A percentile compares a stretch with the other conserved stretches of the same genome.
These are phyloP conservation scores for Albatrellus ellisii DNA, from an alignment of 768 basidiomycete species.

Conservation along the genomic window DNA sequence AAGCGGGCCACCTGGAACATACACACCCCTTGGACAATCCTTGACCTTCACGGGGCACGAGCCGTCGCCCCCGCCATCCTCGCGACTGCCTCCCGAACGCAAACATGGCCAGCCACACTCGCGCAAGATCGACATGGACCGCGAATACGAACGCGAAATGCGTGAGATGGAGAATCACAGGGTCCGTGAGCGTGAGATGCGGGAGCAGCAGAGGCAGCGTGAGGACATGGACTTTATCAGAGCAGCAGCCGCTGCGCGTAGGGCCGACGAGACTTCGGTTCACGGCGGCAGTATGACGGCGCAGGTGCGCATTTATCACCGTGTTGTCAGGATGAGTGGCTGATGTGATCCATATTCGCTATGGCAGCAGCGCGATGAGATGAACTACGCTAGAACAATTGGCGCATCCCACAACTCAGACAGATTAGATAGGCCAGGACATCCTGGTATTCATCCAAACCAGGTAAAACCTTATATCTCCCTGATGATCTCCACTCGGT, in stretches of 20 bases:
- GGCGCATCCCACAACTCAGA: too few relatives aligned
- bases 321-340: too few relatives aligned
- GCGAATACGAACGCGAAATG: constrained; percentile 7
- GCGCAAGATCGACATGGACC: constrained; percentile 19
- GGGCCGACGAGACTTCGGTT: constrained; percentile 6
- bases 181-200: constrained; percentile 14
- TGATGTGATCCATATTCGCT: too few relatives aligned
- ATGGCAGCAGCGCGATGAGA: too few relatives aligned
- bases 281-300: too few relatives aligned
- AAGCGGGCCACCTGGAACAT: constrained; percentile 15
- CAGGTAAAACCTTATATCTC: too few relatives aligned
- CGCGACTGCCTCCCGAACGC: background rate
- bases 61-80: background rate
- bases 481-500: too few relatives aligned
- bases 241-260: constrained; percentile 8
- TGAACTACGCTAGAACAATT: too few relatives aligned
- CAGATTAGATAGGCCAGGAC: too few relatives aligned
- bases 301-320: too few relatives aligned
- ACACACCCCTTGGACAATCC: background rate
- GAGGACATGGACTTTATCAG: constrained; percentile 17
- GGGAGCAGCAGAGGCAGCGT: constrained; percentile 14
- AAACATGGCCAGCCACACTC: constrained; percentile 6
- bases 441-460: too few relatives aligned
- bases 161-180: constrained; percentile 9
- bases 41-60: background rate